Base-by-base conservation (phyloP, 2,329 filamentous ascomycete species). In the Thermomyces lanuginosus region DNA sequence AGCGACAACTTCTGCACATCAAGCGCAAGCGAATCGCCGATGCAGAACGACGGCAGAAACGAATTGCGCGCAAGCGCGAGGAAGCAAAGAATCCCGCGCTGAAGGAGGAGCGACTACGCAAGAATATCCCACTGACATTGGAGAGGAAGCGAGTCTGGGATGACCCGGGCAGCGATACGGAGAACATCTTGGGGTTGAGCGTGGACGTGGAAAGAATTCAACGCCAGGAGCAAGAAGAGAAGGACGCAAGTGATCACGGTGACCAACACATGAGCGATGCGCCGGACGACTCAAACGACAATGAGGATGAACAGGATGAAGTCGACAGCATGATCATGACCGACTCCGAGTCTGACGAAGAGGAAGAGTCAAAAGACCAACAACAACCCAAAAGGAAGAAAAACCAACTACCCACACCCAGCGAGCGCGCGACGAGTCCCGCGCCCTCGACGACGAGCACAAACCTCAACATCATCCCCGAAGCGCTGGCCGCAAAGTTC, bases 121-220 rank as follows among this genome's bases (percentile, higher is more conserved):
- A 68, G 39, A 92, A 92, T 56, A 66, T 83, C 22, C 78, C 89
- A 0, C 53, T 70, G 29, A 92, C 82, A 0, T 66, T 92, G 31
- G 84, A 93, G 42, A 70, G 73, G 42, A 92, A 92, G 61, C 72
- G 89, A 49, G 72, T 81, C 16, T 95, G 82, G 81, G 84, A 93
- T 43, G 74, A 84, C 27, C 68, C 69, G 26, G 73, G 73, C 24
- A 55, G 55, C 27, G 60, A 61, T 32, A 51, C 51, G 9, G 57
- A 60, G 20, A 55, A 60, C 24, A 48, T 55, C 13, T 41, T 64
- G 22, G 61, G 58, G 18, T 27, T 57, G 35, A 60, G 51, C 27
- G 55, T 63, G 21, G 58, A 63, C 38, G 54, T 61, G 19, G 58
- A 60, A 41, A 49, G 56, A 26, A 49, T 63, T 38, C 63, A 63